Base-by-base conservation (phyloP, 2,329 filamentous ascomycete species). In the Ascocoryne sarcoides region DNA sequence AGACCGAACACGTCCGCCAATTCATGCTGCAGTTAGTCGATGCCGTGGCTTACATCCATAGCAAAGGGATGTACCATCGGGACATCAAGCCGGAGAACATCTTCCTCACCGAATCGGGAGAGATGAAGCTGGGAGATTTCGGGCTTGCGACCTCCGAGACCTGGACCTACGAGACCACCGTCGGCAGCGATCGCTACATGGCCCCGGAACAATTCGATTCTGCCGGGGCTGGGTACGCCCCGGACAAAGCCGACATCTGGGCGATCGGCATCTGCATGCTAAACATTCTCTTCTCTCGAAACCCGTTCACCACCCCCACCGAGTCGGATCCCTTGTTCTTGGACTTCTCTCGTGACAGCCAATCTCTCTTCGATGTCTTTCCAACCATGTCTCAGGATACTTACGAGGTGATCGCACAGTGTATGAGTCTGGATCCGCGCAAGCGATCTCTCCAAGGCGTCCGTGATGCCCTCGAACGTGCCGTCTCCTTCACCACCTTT, bases 61-160 rank as follows among this genome's bases (percentile, higher is more conserved):
- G 76, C 48, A 89, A 89, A 62, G 89, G 87, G 50, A 77, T 96
- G 59, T 95, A 88, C 62, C 92, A 98, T 61, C 85, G 92, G 46
- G 92, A 98, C 64, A 95, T 98, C 76, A 98, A 98, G 69, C 92
- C 92, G 0, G 92, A 98, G 73, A 98, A 98, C 70, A 95, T 98
- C 63, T 96, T 98, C 63, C 73, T 98, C 49, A 84, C 81, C 44
- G 76, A 89, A 45, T 76, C 82, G 52, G 90, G 90, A 39, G 75
- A 82, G 29, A 84, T 96, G 84, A 98, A 98, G 68, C 79, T 98
- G 26, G 92, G 92, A 57, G 92, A 98, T 64, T 95, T 96, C 61
- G 92, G 92, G 40, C 72, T 98, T 48, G 89, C 89, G 37, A 95
- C 90, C 9, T 84, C 79, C 5, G 87, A 94, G 46, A 72, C 79